Percentiles rank a stretch among this genome's conserved stretches.
phyloP scores from a whole-genome alignment of 345 rosid species.

The Streptanthus diversifolius region DNA sequence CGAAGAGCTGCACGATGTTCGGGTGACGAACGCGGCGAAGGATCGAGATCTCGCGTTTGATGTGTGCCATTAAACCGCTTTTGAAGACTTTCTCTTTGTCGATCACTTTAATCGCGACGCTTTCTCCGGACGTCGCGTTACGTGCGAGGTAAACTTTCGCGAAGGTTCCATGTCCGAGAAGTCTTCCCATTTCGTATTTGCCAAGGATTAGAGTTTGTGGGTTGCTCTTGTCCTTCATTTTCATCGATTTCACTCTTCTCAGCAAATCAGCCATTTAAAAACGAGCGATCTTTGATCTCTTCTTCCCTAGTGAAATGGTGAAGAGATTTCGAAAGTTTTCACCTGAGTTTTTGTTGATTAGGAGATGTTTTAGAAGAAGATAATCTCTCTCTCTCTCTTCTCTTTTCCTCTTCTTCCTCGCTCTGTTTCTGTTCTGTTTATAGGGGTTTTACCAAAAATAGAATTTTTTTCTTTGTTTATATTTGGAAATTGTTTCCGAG shows the following conservation, averaged over 20 bases:
- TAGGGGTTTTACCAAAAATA: conserved; percentile 21
- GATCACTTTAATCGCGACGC: conserved; percentile 74
- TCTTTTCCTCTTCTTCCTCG: not conserved
- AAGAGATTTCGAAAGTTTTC: not conserved
- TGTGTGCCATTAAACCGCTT: conserved; percentile 57
- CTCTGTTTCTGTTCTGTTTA: conserved; percentile 21
- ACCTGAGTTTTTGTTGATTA: not conserved
- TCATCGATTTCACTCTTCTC: conserved; percentile 21
- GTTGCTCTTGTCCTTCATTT: conserved; percentile 24
- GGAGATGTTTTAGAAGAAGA: conserved; percentile 21
- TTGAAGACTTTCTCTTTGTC: conserved; percentile 72
- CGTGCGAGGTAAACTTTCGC: conserved; percentile 89
- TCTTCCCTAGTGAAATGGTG: not conserved
- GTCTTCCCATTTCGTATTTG: conserved; percentile 63
- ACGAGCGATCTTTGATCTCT: not conserved
- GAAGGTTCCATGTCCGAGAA: conserved; percentile 83
- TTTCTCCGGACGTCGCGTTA: conserved; percentile 43
- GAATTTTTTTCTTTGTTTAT: not conserved
- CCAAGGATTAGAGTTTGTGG: conserved; percentile 52
- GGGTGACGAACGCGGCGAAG: conserved; percentile 91
- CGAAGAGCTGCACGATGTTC: conserved; percentile 71
- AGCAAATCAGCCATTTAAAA: conserved; percentile 28
- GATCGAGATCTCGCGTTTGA: conserved; percentile 83
- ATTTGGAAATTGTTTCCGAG: conserved; percentile 14
- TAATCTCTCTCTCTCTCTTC: conserved; percentile 13